Evolutionary conservation across 805 yeast species (phyloP), one percentile per base, ranked within the genome.

Genomic region (Candida insectorum): DNA sequence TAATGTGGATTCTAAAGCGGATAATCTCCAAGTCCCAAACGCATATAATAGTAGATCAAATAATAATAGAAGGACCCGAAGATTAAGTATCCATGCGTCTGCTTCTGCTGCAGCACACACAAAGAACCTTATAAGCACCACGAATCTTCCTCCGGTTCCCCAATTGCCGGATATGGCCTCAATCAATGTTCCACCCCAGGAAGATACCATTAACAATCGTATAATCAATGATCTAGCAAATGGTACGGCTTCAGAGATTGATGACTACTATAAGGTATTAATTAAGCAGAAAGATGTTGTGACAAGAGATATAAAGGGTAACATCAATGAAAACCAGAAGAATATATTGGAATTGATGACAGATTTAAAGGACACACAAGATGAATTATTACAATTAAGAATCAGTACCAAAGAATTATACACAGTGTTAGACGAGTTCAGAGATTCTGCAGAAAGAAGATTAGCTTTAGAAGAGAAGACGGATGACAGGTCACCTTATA

Each of bases 191-290:
- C 9, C 31, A 24, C 30, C 14, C 17, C 12, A 20, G 9, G 23
- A 20, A 20, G 21, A 20, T 10, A 24, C 18, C 7, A 27, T 39
- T 4, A 45, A 37, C 7, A 36, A 34, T 2, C 47, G 47, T 36
- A 56, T 65, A 19, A 37, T 43, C 14, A 41, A 41, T 7, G 73
- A 76, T 34, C 53, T 85, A 40, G 62, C 77, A 8, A 73, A 77
- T 41, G 85, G 87, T 1, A 74, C 82, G 5, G 91, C 89, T 2
- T 57, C 75, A 1, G 84, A 80, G 40, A 81, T 85, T 21, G 88
- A 84, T 46, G 77, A 74, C 34, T 83, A 82, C 55, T 77, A 80
- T 39, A 69, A 75, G 13, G 71, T 69, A 33, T 60, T 85, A 42
- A 48, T 57, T 2, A 60, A 65, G 25, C 66, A 81, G 43, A 71